Conservation (phyloP, 139 green algal genomes). For the Deuterostichococcus epilithicus region DNA sequence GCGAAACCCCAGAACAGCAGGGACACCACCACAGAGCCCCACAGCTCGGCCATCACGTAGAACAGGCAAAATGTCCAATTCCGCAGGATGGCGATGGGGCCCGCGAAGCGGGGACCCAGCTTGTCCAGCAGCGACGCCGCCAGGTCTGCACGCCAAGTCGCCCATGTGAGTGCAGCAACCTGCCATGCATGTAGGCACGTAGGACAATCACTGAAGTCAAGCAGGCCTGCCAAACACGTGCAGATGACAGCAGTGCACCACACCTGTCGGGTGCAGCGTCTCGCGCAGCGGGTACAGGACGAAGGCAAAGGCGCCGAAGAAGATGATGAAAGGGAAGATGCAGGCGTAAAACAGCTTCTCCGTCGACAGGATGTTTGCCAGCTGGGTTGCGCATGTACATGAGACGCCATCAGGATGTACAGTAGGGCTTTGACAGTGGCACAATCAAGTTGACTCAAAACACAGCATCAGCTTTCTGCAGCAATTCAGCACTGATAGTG, state of each 20-base stretch:
- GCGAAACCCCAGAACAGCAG: constrained; percentile 99
- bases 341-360: constrained; percentile 96
- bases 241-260: not conserved
- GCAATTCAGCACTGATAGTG: no score
- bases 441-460: not conserved
- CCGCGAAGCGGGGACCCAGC: constrained; percentile 76
- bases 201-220: not conserved
- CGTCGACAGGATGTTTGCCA: constrained; percentile 85
- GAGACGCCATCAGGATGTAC: no score
- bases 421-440: not conserved
- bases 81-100: constrained; percentile 95
- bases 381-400: no score
- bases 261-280: constrained; percentile 84
- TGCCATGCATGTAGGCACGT: not conserved
- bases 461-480: no score
- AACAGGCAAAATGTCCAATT: constrained; percentile 99
- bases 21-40: constrained; percentile 97
- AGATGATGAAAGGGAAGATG: constrained; percentile 98
- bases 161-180: constrained; percentile 1
- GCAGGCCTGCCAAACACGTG: not conserved
- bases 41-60: constrained; percentile 99
- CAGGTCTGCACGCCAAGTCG: constrained; percentile 54
- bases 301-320: constrained; percentile 96
- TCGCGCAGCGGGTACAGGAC: constrained; percentile 93
- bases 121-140: constrained; percentile 71